Base-by-base conservation (phyloP, 805 yeast species). In the Zygotorulaspora florentina region DNA sequence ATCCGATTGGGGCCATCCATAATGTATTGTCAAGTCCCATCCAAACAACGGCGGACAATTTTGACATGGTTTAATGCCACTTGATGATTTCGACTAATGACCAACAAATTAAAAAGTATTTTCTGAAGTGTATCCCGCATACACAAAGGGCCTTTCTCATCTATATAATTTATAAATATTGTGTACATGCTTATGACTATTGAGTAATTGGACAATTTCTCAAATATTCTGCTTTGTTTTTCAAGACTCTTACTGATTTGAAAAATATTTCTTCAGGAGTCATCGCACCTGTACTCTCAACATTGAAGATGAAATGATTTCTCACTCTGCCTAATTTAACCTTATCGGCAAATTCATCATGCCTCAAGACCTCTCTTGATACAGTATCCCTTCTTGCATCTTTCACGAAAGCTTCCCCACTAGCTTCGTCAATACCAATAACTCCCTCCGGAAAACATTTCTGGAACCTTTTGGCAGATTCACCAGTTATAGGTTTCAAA, bases 261-360 rank as follows among this genome's bases (percentile, higher is more conserved):
- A 88, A 81, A 69, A 93, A 93, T 44, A 93, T 88, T 70, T 91
- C 98, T 59, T 87, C 96, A 17, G 99, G 96, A 12, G 88, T 74
- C 96, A 93, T 90, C 35, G 97, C 96, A 33, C 99, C 98, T 2
- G 96, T 83, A 46, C 91, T 82, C 69, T 93, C 99, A 39, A 93
- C 89, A 59, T 89, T 87, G 73, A 88, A 93, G 42, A 93, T 87
- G 66, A 93, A 93, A 59, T 93, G 96, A 65, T 86, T 93, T 67
- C 96, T 83, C 55, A 76, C 76, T 68, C 99, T 81, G 36, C 98
- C 99, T 44, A 93, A 75, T 67, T 85, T 85, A 46, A 93, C 97
- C 58, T 87, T 86, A 34, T 85, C 95, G 39, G 82, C 74, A 59
- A 93, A 93, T 65, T 93, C 96, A 42, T 81, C 85, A 67, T 93